Evolutionary conservation across 139 green algal genomes (phyloP).

Genomic region (Tetraselmis chui): DNA sequence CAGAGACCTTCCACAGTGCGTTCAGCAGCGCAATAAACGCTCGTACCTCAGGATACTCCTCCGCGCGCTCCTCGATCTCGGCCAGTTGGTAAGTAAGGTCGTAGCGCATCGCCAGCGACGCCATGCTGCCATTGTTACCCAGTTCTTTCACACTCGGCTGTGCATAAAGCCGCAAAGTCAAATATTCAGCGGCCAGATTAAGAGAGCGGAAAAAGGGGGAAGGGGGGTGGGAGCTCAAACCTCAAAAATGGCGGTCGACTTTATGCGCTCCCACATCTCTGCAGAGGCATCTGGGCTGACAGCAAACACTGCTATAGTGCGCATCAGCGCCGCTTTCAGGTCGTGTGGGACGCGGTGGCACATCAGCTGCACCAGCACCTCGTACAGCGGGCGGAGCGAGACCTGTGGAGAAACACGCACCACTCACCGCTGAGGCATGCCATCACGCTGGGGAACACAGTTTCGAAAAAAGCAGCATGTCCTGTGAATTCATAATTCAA

Average conservation of each 20-base stretch:
- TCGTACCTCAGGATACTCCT: conserved; percentile 64
- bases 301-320: neutral
- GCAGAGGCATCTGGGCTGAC: neutral
- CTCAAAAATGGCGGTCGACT: neutral
- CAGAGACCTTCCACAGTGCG: conserved; percentile 32
- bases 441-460: too few relatives aligned
- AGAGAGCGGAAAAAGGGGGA: too few relatives aligned
- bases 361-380: conserved; percentile 75
- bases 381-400: conserved; percentile 38
- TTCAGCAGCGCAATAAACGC: conserved; percentile 66
- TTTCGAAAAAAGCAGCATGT: too few relatives aligned
- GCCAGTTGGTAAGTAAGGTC: conserved; percentile 61
- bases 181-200: too few relatives aligned
- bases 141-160: neutral
- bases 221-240: too few relatives aligned
- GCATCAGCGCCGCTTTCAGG: conserved; percentile 20
- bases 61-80: conserved; percentile 56
- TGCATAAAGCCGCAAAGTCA: neutral
- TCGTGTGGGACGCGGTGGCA: conserved; percentile 56
- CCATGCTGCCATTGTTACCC: neutral
- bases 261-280: neutral
- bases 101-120: conserved; percentile 14
- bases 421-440: too few relatives aligned
- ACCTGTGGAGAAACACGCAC: too few relatives aligned
- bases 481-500: neutral